A percentile compares a stretch with the other conserved stretches of the same genome.
Conservation (phyloP, 306 rosid genomes). For the Malus orientalis region DNA sequence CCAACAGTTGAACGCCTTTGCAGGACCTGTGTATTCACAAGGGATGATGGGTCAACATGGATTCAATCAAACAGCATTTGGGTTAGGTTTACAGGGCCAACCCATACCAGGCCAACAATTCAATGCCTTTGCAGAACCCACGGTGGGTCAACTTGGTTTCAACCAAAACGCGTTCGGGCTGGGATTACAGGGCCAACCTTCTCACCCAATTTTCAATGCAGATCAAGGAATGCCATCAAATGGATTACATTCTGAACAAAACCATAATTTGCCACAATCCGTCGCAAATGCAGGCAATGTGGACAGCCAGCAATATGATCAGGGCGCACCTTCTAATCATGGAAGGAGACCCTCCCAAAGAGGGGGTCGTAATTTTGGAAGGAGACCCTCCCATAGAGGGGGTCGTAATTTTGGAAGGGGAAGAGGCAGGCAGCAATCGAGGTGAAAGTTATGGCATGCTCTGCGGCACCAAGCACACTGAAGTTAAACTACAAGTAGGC, state of each 20-base stretch:
- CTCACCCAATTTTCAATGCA: conserved; percentile 10
- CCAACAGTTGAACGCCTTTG: conserved; percentile 27
- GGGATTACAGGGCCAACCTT: conserved; percentile 14
- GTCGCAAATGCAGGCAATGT: conserved; percentile 19
- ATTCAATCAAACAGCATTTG: conserved; percentile 38
- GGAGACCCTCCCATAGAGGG: neutral
- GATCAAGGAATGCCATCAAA: conserved; percentile 31
- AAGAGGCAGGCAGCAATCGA: conserved; percentile 45
- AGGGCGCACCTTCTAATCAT: conserved; percentile 31
- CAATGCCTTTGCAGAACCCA: neutral
- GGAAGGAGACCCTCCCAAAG: conserved; percentile 43
- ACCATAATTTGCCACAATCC: conserved; percentile 26
- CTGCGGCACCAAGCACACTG: neutral
- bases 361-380: conserved; percentile 30
- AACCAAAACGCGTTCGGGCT: neutral
- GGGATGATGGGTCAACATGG: conserved; percentile 44
- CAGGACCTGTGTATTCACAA: conserved; percentile 31
- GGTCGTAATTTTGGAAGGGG: conserved; percentile 20
- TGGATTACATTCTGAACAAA: conserved; percentile 28
- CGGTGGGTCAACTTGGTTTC: neutral
- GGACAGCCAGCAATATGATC: conserved; percentile 38
- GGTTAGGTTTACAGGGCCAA: conserved; percentile 34
- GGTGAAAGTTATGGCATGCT: conserved; percentile 18
- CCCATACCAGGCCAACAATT: conserved; percentile 9
- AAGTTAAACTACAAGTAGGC: neutral